These are phyloP conservation scores for Termitomyces sp. DNA, from an alignment of 1,284 basidiomycete genomes.

Conservation along the genomic window DNA sequence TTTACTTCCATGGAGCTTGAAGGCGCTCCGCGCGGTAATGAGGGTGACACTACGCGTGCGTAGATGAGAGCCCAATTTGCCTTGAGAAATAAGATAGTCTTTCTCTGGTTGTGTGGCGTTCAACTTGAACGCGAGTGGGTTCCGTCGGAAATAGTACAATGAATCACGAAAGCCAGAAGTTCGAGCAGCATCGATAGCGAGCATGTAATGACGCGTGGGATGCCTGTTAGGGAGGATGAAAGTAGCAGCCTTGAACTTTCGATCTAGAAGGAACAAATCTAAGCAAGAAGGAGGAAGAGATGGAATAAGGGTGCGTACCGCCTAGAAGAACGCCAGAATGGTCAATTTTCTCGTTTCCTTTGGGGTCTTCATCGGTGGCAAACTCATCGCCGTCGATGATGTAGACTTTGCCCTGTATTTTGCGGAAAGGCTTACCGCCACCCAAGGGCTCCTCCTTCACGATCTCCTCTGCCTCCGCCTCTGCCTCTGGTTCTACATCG, in stretches of 20 bases:
- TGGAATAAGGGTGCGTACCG: constrained; percentile 45
- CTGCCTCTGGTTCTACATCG: constrained; percentile 18
- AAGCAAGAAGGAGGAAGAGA: constrained; percentile 3
- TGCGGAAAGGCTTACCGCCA: constrained; percentile 64
- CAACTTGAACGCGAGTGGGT: constrained; percentile 86
- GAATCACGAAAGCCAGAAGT: constrained; percentile 96
- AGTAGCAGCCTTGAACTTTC: constrained; percentile 85
- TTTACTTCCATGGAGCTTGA: constrained; percentile 91
- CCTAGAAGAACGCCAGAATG: constrained; percentile 78
- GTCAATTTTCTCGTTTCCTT: constrained; percentile 92
- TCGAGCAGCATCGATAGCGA: constrained; percentile 95
- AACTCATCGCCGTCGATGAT: constrained; percentile 87
- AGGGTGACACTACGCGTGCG: constrained; percentile 91
- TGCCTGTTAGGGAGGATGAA: constrained; percentile 82
- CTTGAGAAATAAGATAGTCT: constrained; percentile 83
- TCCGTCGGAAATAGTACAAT: constrained; percentile 92
- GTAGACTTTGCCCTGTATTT: constrained; percentile 73
- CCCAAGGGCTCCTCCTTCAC: constrained; percentile 44
- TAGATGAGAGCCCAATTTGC: constrained; percentile 84
- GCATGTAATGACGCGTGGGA: constrained; percentile 84
- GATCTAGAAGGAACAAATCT: constrained; percentile 42
- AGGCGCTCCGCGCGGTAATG: constrained; percentile 88
- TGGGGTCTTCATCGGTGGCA: constrained; percentile 76
- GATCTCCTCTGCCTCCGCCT: constrained; percentile 41
- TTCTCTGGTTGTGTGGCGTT: constrained; percentile 86